phyloP scores from a whole-genome alignment of 306 rosid genomes.

The Senna tora region DNA sequence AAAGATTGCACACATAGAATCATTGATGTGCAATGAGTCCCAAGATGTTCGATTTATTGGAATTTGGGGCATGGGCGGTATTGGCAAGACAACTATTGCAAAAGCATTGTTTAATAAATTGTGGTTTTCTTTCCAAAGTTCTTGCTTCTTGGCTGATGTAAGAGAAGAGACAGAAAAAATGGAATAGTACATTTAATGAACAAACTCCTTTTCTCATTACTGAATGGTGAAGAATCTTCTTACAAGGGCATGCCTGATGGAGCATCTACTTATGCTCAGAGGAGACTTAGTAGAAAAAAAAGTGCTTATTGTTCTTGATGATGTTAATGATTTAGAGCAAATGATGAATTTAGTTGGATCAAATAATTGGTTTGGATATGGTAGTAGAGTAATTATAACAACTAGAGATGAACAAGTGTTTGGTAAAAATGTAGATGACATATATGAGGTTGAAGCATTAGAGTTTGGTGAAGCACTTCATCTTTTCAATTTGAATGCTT shows the following conservation, averaged over 20 bases:
- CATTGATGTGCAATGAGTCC: neutral
- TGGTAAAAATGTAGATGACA: neutral
- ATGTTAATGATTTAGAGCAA: neutral
- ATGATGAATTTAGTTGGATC: neutral
- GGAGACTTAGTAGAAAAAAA: neutral
- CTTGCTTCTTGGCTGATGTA: neutral
- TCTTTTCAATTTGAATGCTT: neutral
- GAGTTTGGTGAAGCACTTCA: neutral
- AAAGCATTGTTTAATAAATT: neutral
- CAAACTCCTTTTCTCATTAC: neutral
- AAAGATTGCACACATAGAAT: neutral
- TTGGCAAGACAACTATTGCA: constrained; percentile 1
- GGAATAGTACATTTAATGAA: neutral
- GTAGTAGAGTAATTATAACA: neutral
- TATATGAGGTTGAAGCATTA: neutral
- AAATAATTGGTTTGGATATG: neutral
- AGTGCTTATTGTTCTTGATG: neutral
- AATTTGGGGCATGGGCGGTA: neutral
- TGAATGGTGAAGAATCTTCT: neutral
- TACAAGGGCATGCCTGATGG: neutral
- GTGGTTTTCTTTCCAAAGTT: neutral
- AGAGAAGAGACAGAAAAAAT: neutral
- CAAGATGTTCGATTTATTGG: neutral
- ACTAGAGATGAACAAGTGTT: neutral
- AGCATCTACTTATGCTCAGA: neutral